Evolutionary conservation across 495 filamentous ascomycete genomes (phyloP).

Genomic region (Amniculicola lignicola): DNA sequence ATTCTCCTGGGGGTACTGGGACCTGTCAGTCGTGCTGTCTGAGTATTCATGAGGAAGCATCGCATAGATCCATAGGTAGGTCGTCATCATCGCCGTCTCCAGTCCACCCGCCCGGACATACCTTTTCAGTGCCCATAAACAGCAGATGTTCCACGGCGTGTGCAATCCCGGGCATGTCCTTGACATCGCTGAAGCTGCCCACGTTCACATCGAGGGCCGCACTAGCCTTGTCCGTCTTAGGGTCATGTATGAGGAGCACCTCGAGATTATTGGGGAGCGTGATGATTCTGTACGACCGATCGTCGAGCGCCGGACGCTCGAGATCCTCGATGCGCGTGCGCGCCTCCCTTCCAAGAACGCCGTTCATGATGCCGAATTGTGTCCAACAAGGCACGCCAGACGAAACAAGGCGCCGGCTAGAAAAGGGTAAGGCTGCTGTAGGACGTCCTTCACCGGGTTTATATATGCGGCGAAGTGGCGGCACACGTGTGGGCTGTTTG

Average conservation of each 20-base stretch:
- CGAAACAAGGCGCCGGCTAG: background rate
- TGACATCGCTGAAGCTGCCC: slow-evolving; percentile 87
- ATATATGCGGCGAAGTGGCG: slow-evolving; percentile 4
- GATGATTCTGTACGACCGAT: slow-evolving; percentile 85
- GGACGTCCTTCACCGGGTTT: background rate
- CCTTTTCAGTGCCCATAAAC: slow-evolving; percentile 99
- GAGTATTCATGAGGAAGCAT: background rate
- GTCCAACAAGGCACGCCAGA: slow-evolving; percentile 1
- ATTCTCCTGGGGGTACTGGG: slow-evolving; percentile 84
- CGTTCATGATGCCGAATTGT: slow-evolving; percentile 28
- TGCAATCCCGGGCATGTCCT: slow-evolving; percentile 89
- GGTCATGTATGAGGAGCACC: slow-evolving; percentile 88
- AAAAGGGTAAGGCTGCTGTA: slow-evolving; percentile 5
- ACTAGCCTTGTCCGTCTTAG: slow-evolving; percentile 93
- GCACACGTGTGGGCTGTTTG: background rate
- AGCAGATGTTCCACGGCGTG: slow-evolving; percentile 90
- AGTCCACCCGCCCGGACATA: slow-evolving; percentile 37
- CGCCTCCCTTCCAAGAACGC: slow-evolving; percentile 15
- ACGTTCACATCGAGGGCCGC: slow-evolving; percentile 95
- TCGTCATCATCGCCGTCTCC: too few relatives aligned
- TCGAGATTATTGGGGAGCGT: slow-evolving; percentile 86
- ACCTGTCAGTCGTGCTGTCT: background rate
- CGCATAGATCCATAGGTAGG: background rate
- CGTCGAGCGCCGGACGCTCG: slow-evolving; percentile 83
- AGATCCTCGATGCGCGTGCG: slow-evolving; percentile 69